Evolutionary conservation across 2,329 filamentous ascomycete genomes (phyloP).

Genomic region (Ophiostoma piceae): DNA sequence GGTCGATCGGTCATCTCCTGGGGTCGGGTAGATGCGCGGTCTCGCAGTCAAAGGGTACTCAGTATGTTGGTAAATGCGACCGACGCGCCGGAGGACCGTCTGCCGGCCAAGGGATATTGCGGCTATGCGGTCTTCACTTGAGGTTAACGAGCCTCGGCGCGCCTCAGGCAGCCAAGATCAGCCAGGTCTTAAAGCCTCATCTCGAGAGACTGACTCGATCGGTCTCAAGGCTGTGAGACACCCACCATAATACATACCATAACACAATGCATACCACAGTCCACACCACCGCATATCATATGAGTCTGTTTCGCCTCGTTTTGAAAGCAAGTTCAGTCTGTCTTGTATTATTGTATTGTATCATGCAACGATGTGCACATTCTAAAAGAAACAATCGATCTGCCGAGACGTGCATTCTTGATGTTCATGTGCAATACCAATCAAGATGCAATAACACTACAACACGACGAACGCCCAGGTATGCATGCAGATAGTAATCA

Average conservation of each 20-base stretch:
- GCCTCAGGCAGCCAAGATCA: no score
- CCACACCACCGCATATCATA: neutral
- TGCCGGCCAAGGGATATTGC: neutral
- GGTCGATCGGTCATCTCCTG: neutral
- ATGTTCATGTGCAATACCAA: neutral
- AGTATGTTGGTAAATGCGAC: neutral
- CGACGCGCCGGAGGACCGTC: neutral
- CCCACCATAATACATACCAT: neutral
- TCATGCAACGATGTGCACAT: neutral
- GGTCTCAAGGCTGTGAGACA: constrained; percentile 8
- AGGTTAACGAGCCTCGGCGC: neutral
- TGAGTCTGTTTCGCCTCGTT: constrained; percentile 8
- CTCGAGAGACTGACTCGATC: neutral
- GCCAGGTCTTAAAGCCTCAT: neutral
- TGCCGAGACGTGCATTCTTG: neutral
- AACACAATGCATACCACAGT: no score
- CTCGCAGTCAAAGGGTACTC: no score
- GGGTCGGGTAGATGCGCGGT: neutral
- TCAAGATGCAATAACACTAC: no score
- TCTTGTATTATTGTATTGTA: no score
- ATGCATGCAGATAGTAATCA: neutral
- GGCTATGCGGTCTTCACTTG: neutral
- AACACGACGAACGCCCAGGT: neutral
- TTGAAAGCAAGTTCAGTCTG: neutral
- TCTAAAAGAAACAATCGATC: neutral